A percentile compares a stretch with the other conserved stretches of the same genome.
Conservation (phyloP, 768 basidiomycete genomes). For the Hericium coralloides region DNA sequence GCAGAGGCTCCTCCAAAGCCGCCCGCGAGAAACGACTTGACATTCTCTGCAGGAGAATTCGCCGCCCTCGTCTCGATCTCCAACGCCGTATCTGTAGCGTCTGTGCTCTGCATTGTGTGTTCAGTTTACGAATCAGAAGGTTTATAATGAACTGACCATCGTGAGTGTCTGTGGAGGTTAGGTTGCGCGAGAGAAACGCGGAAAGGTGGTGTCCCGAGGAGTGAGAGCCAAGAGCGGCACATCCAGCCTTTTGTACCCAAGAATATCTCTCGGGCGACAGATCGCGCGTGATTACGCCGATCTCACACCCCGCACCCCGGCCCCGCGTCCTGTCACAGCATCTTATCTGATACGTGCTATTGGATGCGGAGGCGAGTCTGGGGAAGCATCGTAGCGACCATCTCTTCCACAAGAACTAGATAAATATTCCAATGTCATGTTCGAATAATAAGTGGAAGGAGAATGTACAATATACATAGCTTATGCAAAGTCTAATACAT, state of each 20-base stretch:
- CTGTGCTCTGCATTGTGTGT: background rate
- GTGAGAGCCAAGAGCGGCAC: background rate
- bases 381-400: too few relatives aligned
- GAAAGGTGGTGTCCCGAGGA: background rate
- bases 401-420: background rate
- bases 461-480: slow-evolving; percentile 2
- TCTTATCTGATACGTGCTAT: background rate
- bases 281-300: background rate
- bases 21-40: slow-evolving; percentile 88
- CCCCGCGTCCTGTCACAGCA: background rate
- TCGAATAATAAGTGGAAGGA: background rate
- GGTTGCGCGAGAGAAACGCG: background rate
- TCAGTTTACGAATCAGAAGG: too few relatives aligned
- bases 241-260: background rate
- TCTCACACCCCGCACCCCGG: background rate
- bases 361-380: too few relatives aligned
- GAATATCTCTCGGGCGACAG: background rate
- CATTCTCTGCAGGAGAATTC: slow-evolving; percentile 27
- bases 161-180: background rate
- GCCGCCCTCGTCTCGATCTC: background rate
- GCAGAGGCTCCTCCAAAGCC: slow-evolving; percentile 86
- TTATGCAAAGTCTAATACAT: slow-evolving; percentile 4
- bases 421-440: background rate
- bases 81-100: slow-evolving; percentile 1
- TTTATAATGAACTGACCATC: background rate